These are phyloP conservation scores for Artomyces pyxidatus DNA, from an alignment of 768 basidiomycete genomes.

Conservation along the genomic window DNA sequence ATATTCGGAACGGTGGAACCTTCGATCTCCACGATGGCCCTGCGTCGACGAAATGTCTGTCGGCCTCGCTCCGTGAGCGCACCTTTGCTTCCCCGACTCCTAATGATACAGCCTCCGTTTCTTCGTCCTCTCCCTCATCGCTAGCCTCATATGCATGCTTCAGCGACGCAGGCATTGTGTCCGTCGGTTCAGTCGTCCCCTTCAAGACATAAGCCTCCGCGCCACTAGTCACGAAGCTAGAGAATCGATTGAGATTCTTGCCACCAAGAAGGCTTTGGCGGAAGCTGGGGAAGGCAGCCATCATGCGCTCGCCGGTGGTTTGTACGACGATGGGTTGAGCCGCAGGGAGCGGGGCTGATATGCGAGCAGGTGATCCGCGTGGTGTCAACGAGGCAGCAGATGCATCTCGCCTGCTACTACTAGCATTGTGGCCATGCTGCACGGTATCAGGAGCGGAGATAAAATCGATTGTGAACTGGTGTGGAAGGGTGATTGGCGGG, in stretches of 20 bases:
- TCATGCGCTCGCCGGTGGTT: constrained; percentile 58
- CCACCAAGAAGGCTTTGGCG: constrained; percentile 66
- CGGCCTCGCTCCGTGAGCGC: constrained; percentile 36
- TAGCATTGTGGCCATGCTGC: constrained; percentile 18
- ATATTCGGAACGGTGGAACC: constrained; percentile 61
- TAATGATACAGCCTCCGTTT: constrained; percentile 28
- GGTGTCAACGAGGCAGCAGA: constrained; percentile 45
- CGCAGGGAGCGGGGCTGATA: constrained; percentile 17
- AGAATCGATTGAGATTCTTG: constrained; percentile 77
- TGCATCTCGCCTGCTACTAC: constrained; percentile 24
- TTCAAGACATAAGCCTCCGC: constrained; percentile 80
- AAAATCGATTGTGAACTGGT: constrained; percentile 62
- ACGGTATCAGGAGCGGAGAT: constrained; percentile 36
- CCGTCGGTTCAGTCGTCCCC: constrained; percentile 34
- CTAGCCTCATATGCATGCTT: constrained; percentile 19
- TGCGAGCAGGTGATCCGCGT: constrained; percentile 26
- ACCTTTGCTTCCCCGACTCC: constrained; percentile 4
- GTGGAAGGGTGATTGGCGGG: constrained; percentile 1
- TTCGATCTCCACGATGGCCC: constrained; percentile 70
- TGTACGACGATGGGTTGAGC: constrained; percentile 47
- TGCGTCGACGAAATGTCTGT: constrained; percentile 62
- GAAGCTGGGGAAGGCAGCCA: constrained; percentile 52
- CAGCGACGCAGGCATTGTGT: constrained; percentile 13
- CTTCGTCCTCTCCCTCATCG: constrained; percentile 31
- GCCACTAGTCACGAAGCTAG: constrained; percentile 77